Base-by-base conservation (phyloP, 805 yeast species). In the Lachancea fermentati region DNA sequence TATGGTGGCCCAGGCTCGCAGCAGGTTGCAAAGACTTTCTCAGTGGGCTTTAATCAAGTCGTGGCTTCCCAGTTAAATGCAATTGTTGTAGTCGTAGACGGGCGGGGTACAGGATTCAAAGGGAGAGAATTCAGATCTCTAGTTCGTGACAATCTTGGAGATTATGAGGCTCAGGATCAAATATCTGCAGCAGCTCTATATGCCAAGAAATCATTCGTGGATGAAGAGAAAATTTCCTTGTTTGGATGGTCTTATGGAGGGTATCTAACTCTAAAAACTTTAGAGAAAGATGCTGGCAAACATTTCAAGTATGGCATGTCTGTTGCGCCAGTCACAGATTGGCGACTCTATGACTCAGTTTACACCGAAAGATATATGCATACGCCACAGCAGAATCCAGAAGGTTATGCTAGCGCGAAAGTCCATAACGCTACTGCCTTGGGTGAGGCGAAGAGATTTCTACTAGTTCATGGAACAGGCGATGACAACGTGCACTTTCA, bases 221-320 rank as follows among this genome's bases (percentile, higher is more conserved):
- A 89, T 57, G 61, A 67, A 17, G 66, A 72, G 3, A 73, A 76
- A 45, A 79, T 86, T 9, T 94, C 95, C 0, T 76, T 91, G 41
- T 93, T 97, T 91, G 98, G 98, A 6, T 93, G 98, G 98, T 85
- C 95, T 16, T 93, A 91, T 58, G 98, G 98, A 35, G 98, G 97
- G 0, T 93, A 78, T 58, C 74, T 87, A 72, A 88, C 98, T 0
- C 72, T 93, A 51, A 93, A 89, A 63, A 83, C 95, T 0, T 66
- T 93, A 34, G 97, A 93, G 62, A 70, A 71, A 16, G 97, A 93
- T 62, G 71, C 69, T 2, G 86, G 87, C 13, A 66, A 76, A 28
- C 76, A 79, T 12, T 89, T 93, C 71, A 76, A 76, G 43, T 93
- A 79, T 60, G 97, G 97, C 7, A 79, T 88, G 73, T 81, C 97